Conservation (phyloP, 345 rosid genomes). For the Durio zibethinus region DNA sequence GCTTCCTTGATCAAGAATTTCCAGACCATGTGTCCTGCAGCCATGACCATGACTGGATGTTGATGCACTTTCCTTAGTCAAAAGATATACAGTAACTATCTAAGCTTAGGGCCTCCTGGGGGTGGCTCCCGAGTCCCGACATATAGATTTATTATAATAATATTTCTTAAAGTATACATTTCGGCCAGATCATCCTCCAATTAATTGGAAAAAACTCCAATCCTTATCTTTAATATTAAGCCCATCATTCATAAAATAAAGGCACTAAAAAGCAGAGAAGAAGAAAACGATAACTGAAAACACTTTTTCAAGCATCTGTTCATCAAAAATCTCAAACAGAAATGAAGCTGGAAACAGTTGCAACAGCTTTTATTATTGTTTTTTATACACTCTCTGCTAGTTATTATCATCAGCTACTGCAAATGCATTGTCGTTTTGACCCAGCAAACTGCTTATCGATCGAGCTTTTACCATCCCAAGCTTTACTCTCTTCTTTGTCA, state of each 20-base stretch:
- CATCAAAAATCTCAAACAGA: not conserved
- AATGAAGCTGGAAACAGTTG: constrained; percentile 6
- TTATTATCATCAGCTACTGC: not conserved
- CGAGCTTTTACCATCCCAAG: constrained; percentile 92
- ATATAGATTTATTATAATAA: not conserved
- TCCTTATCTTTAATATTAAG: constrained; percentile 2
- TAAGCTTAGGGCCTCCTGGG: not conserved
- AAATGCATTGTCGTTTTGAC: constrained; percentile 32
- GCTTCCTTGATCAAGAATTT: not conserved
- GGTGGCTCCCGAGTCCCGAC: not conserved
- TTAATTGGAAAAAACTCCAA: not conserved
- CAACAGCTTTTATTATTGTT: not conserved
- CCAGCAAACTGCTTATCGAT: constrained; percentile 85
- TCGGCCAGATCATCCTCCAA: not conserved
- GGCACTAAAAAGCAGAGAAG: not conserved
- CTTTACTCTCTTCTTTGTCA: constrained; percentile 61
- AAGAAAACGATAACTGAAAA: not conserved
- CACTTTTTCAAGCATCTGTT: constrained; percentile 2
- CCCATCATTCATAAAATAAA: constrained; percentile 2
- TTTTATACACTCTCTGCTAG: not conserved
- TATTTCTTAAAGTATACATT: not conserved
- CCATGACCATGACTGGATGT: not conserved
- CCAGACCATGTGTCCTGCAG: not conserved
- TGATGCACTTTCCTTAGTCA: not conserved
- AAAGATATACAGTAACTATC: not conserved